These are phyloP conservation scores for Closterium sp. DNA, from an alignment of 139 green algal species.

Conservation along the genomic window DNA sequence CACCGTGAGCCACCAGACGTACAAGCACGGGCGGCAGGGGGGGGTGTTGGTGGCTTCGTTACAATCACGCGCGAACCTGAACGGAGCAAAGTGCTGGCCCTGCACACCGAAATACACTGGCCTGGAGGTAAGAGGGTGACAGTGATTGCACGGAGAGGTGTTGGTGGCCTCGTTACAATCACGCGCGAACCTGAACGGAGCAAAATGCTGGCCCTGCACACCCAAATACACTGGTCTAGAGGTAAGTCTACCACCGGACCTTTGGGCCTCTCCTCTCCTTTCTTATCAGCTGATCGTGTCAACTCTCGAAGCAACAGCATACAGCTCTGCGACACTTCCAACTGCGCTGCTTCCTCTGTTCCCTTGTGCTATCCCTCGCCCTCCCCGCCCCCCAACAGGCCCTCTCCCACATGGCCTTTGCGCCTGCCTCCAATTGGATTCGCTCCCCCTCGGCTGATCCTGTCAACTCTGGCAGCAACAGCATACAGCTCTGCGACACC, in stretches of 20 bases:
- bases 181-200: background rate
- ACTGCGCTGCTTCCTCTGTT: no score
- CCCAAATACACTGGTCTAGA: background rate
- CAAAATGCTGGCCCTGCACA: background rate
- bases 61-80: background rate
- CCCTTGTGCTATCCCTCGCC: no score
- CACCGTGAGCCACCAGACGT: background rate
- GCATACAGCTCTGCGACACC: background rate
- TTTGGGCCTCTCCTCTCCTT: no score
- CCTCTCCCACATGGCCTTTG: background rate
- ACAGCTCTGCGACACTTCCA: no score
- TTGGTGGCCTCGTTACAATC: background rate
- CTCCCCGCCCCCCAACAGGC: no score
- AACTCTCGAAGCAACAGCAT: no score
- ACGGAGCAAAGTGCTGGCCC: background rate
- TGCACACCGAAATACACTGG: background rate
- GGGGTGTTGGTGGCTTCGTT: background rate
- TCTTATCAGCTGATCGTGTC: no score
- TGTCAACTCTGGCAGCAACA: background rate
- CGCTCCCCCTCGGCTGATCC: background rate
- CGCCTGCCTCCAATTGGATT: no score
- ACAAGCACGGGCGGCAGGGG: background rate
- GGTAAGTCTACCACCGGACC: no score
- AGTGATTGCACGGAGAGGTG: no score
- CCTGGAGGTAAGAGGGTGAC: background rate